Evolutionary conservation across 768 basidiomycete genomes (phyloP).

Genomic region (Cystofilobasidium bisporidii): DNA sequence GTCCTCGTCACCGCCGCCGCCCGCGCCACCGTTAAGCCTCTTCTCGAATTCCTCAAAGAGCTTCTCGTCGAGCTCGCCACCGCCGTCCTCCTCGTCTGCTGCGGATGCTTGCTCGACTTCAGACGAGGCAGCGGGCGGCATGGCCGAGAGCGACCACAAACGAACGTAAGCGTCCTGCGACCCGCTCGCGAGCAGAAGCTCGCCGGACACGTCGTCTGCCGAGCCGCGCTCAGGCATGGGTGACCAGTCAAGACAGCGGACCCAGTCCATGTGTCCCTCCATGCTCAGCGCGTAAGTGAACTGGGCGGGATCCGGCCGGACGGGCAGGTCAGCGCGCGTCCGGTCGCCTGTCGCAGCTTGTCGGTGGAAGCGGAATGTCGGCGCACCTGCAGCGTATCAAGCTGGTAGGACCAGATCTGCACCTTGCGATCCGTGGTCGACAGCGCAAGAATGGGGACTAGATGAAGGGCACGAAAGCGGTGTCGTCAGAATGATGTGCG

Average conservation of each 20-base stretch:
- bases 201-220: too few relatives aligned
- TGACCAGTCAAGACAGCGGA: constrained; percentile 65
- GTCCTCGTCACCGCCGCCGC: constrained; percentile 23
- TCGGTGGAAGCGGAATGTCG: too few relatives aligned
- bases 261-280: constrained; percentile 91
- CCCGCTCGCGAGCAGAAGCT: constrained; percentile 74
- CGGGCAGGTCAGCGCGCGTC: too few relatives aligned
- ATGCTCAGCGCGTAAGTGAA: constrained; percentile 44
- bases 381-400: constrained; percentile 44
- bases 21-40: constrained; percentile 44
- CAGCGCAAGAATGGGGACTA: constrained; percentile 60
- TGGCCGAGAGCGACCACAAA: constrained; percentile 70
- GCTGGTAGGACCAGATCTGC: constrained; percentile 64
- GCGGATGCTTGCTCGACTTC: constrained; percentile 29
- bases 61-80: constrained; percentile 51
- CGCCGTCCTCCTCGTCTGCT: constrained; percentile 28
- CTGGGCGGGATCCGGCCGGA: constrained; percentile 44
- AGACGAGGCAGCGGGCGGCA: constrained; percentile 32
- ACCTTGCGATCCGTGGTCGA: constrained; percentile 72
- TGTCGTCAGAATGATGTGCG: neutral
- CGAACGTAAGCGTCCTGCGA: constrained; percentile 92
- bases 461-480: neutral
- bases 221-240: constrained; percentile 30
- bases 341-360: constrained; percentile 3
- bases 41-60: constrained; percentile 81